phyloP scores from a whole-genome alignment of 78 protist species.

The Mastigamoeba balamuthi region DNA sequence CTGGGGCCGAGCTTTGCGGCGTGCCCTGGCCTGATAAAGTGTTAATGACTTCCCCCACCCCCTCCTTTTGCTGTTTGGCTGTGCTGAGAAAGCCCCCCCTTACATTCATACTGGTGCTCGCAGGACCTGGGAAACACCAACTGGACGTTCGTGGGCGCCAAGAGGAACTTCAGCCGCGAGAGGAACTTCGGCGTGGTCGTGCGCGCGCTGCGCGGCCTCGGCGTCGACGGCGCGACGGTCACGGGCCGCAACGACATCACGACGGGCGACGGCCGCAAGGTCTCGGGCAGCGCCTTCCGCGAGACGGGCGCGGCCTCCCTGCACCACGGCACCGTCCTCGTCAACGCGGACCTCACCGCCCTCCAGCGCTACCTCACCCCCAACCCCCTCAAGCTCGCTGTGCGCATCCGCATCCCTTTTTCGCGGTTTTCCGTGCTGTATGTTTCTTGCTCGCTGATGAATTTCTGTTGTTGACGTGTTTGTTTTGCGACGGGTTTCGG shows the following conservation, averaged over 20 bases:
- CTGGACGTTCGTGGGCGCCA: constrained; percentile 36
- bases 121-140: constrained; percentile 34
- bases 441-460: no score
- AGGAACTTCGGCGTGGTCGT: constrained; percentile 24
- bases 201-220: background rate
- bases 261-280: no score
- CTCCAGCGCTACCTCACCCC: constrained; percentile 36
- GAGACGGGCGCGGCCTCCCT: constrained; percentile 28
- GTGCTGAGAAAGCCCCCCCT: no score
- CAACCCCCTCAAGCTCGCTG: constrained; percentile 29
- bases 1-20: no score
- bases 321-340: constrained; percentile 54
- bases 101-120: no score
- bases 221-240: background rate
- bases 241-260: constrained; percentile 25
- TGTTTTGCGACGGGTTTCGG: no score
- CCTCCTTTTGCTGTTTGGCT: no score
- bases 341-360: constrained; percentile 28
- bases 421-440: background rate
- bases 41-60: no score
- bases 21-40: no score
- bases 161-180: constrained; percentile 1
- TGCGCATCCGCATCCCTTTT: background rate
- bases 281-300: constrained; percentile 40
- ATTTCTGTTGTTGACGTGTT: no score